These are phyloP conservation scores for Tetrapisispora iriomotensis DNA, from an alignment of 805 yeast genomes.

Conservation along the genomic window DNA sequence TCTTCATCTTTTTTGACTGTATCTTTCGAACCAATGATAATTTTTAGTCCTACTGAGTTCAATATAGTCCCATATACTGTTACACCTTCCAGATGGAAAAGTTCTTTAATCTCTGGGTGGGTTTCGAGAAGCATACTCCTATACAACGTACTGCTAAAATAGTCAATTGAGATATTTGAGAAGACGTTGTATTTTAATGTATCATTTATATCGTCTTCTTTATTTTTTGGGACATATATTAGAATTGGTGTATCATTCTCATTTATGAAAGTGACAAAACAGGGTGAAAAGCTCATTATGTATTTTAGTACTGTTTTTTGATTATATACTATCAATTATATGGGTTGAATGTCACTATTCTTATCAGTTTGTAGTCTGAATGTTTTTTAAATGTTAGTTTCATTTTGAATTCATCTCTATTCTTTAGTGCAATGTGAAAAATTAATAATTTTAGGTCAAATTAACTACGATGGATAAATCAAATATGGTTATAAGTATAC, in stretches of 20 bases:
- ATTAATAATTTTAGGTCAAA: too few species aligned
- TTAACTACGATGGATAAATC: too few species aligned
- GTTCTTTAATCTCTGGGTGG: slow-evolving; percentile 11
- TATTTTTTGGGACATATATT: slow-evolving; percentile 15
- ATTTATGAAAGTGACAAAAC: slow-evolving; percentile 22
- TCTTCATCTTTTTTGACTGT: slow-evolving; percentile 7
- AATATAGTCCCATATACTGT: slow-evolving; percentile 24
- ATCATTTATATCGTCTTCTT: slow-evolving; percentile 12
- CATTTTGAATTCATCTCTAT: too few species aligned
- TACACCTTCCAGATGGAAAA: slow-evolving; percentile 24
- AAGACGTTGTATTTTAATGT: slow-evolving; percentile 24
- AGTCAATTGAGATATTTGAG: slow-evolving; percentile 27
- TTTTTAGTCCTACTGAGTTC: slow-evolving; percentile 23
- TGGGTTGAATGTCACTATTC: too few species aligned
- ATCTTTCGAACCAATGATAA: slow-evolving; percentile 20
- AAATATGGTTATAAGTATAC: too few species aligned
- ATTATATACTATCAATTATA: too few species aligned
- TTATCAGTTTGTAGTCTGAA: too few species aligned
- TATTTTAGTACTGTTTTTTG: neutral
- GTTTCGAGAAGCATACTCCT: slow-evolving; percentile 8
- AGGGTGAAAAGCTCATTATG: slow-evolving; percentile 5
- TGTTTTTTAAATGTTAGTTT: too few species aligned
- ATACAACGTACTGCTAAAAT: slow-evolving; percentile 22
- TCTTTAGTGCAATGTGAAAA: too few species aligned
- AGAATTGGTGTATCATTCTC: slow-evolving; percentile 20